Conservation (phyloP, 768 basidiomycete species). For the Vararia minispora region DNA sequence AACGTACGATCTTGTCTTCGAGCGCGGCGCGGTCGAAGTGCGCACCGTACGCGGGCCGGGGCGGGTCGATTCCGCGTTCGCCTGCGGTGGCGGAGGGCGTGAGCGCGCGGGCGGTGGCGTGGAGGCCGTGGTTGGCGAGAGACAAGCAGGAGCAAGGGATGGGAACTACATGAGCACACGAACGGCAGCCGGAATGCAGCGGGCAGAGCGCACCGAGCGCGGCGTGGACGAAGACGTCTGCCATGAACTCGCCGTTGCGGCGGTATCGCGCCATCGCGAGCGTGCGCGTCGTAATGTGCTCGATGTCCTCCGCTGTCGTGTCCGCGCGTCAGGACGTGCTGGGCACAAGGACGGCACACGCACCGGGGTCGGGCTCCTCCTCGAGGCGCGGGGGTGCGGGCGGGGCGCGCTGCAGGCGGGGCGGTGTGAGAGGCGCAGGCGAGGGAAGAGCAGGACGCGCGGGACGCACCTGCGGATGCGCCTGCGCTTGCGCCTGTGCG, state of each 20-base stretch:
- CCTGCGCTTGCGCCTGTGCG: conserved; percentile 26
- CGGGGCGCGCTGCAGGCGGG: conserved; percentile 3
- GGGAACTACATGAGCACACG: conserved; percentile 1
- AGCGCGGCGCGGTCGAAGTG: no score
- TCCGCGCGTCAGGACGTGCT: neutral
- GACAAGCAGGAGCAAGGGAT: neutral
- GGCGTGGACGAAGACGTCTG: conserved; percentile 66
- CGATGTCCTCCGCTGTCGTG: conserved; percentile 40
- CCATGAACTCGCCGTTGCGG: conserved; percentile 80
- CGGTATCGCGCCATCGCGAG: conserved; percentile 63
- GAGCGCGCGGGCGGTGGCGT: no score
- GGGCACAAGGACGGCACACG: neutral
- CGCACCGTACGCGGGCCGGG: no score
- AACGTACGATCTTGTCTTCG: no score
- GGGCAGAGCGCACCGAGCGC: conserved; percentile 37
- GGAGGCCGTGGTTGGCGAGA: no score
- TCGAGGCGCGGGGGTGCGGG: conserved; percentile 11
- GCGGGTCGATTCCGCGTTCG: no score
- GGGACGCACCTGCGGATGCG: conserved; percentile 15
- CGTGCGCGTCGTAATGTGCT: conserved; percentile 61
- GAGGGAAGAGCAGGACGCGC: neutral
- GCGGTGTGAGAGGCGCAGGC: neutral
- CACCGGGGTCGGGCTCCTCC: conserved; percentile 13
- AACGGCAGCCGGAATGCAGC: neutral
- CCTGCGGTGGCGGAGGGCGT: no score